Percentiles rank a stretch among this genome's conserved stretches.
These are phyloP conservation scores for Rhytidhysteron rufulum DNA, from an alignment of 2,329 filamentous ascomycete genomes.

Conservation along the genomic window DNA sequence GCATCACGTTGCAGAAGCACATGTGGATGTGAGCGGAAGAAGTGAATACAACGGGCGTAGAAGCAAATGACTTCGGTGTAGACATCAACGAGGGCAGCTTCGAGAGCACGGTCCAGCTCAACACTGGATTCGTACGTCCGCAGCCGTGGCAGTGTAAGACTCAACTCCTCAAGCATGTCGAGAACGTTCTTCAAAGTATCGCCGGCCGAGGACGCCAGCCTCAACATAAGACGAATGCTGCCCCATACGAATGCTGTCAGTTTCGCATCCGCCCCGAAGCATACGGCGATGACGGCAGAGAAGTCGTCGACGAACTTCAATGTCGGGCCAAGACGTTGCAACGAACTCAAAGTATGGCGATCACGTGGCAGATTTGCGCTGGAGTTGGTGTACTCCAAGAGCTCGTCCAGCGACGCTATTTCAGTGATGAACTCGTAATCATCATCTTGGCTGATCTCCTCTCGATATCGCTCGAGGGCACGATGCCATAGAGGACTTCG, in stretches of 20 bases:
- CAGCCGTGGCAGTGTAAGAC: constrained; percentile 24
- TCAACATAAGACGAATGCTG: constrained; percentile 21
- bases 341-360: constrained; percentile 5
- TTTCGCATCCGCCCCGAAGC: constrained; percentile 21
- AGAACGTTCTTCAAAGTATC: constrained; percentile 22
- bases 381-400: constrained; percentile 9
- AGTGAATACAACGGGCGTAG: constrained; percentile 27
- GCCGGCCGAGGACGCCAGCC: constrained; percentile 15
- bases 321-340: constrained; percentile 16
- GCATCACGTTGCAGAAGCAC: constrained; percentile 11
- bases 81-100: constrained; percentile 24
- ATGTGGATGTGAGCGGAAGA: constrained; percentile 26
- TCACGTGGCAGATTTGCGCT: constrained; percentile 3
- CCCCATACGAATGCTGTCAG: constrained; percentile 27
- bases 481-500: constrained; percentile 14
- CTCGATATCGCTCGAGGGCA: constrained; percentile 16
- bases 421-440: constrained; percentile 9
- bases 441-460: constrained; percentile 13
- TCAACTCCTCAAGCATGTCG: constrained; percentile 27
- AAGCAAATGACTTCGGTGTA: constrained; percentile 31
- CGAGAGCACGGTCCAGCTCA: constrained; percentile 19
- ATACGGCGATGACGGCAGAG: constrained; percentile 21
- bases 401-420: constrained; percentile 16
- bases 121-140: constrained; percentile 21
- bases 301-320: constrained; percentile 27